Evolutionary conservation across 495 filamentous ascomycete genomes (phyloP).

Genomic region (Xylaria grammica): DNA sequence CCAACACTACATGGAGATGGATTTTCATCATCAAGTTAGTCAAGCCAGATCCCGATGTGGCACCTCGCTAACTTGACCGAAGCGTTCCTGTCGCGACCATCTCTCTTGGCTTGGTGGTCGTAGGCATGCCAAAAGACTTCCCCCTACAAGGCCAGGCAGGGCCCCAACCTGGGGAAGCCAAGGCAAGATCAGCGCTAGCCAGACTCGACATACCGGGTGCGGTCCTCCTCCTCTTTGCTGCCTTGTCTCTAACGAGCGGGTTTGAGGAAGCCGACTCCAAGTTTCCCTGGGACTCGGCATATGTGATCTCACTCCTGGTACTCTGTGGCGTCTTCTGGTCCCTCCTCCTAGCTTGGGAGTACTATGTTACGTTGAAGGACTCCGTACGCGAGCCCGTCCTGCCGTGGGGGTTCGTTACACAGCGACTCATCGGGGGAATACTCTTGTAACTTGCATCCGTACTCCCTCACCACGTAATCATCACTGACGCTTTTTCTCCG

Average conservation of each 20-base stretch:
- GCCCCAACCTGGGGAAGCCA: not conserved
- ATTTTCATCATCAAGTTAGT: slow-evolving; percentile 47
- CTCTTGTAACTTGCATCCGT: slow-evolving; percentile 1
- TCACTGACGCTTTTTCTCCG: slow-evolving; percentile 27
- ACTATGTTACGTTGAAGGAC: not conserved
- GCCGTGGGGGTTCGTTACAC: slow-evolving; percentile 28
- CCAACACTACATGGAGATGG: slow-evolving; percentile 43
- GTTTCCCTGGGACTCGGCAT: slow-evolving; percentile 33
- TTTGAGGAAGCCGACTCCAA: slow-evolving; percentile 36
- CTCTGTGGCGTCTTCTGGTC: not conserved
- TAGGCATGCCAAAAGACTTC: slow-evolving; percentile 6
- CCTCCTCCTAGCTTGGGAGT: slow-evolving; percentile 18
- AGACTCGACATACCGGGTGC: slow-evolving; percentile 26
- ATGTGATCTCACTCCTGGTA: slow-evolving; percentile 29
- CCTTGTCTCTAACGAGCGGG: slow-evolving; percentile 26
- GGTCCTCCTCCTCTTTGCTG: slow-evolving; percentile 28
- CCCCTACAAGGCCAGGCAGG: not conserved
- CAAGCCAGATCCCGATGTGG: not conserved
- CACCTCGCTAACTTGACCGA: too few species aligned
- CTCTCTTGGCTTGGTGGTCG: not conserved
- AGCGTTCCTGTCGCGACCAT: not conserved
- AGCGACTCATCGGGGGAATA: slow-evolving; percentile 23
- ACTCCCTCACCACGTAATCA: too few species aligned
- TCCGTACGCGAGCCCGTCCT: slow-evolving; percentile 24
- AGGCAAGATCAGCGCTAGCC: not conserved